phyloP scores from a whole-genome alignment of 2,329 filamentous ascomycete genomes.

The Sclerotinia glacialis region DNA sequence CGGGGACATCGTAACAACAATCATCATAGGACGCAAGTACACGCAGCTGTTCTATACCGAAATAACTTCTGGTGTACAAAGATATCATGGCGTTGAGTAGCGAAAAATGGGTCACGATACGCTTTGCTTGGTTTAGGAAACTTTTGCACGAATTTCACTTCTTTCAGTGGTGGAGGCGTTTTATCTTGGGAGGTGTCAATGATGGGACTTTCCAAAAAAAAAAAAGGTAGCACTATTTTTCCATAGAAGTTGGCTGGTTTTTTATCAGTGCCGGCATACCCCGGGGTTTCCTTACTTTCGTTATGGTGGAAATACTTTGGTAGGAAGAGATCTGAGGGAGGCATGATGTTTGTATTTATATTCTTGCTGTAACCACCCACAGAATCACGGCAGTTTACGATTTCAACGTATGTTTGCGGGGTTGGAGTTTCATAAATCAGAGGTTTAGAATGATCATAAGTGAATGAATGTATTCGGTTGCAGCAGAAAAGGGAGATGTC shows the following conservation, averaged over 20 bases:
- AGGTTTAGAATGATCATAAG: neutral
- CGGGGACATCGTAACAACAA: slow-evolving; percentile 32
- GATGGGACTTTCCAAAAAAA: slow-evolving; percentile 17
- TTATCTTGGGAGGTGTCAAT: slow-evolving; percentile 23
- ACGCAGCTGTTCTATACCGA: slow-evolving; percentile 33
- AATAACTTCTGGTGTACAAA: slow-evolving; percentile 30
- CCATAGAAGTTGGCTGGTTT: slow-evolving; percentile 24
- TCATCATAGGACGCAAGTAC: slow-evolving; percentile 32
- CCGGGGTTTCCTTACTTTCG: slow-evolving; percentile 21
- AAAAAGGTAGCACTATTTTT: slow-evolving; percentile 25
- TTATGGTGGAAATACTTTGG: slow-evolving; percentile 16
- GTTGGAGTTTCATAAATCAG: neutral
- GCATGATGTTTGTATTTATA: slow-evolving; percentile 21
- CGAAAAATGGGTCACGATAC: slow-evolving; percentile 27
- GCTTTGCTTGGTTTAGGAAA: slow-evolving; percentile 23
- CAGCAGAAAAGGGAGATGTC: neutral
- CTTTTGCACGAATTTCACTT: slow-evolving; percentile 25
- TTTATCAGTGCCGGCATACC: slow-evolving; percentile 21
- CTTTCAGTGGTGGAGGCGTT: slow-evolving; percentile 29
- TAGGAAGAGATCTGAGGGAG: slow-evolving; percentile 11
- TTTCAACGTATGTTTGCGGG: slow-evolving; percentile 4
- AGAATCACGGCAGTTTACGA: slow-evolving; percentile 1
- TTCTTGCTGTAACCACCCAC: slow-evolving; percentile 11
- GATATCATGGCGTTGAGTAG: slow-evolving; percentile 33
- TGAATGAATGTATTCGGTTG: neutral